Evolutionary conservation across 352 stramenopile species (phyloP), one percentile per base, ranked within the genome.

Genomic region (Aphanomyces invadans): DNA sequence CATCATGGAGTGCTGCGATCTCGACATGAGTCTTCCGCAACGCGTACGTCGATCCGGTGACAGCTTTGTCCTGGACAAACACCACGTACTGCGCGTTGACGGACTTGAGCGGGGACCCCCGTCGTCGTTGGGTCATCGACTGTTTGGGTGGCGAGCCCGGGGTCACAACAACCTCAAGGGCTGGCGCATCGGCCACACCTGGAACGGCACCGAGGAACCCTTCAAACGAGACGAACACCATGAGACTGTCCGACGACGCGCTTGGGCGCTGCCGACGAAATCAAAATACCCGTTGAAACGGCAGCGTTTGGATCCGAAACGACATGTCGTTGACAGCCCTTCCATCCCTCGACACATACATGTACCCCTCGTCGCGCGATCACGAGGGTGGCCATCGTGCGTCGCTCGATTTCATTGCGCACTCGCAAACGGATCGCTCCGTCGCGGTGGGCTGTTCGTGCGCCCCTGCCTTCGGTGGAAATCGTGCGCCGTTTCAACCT

Each of bases 181-280:
- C 71, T 7, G 73, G 29, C 59, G 74, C 26, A 26, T 57, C 25
- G 23, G 61, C 61, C 29, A 56, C 10, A 1, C 51, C 26, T 70
- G 31, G 52, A 51, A 45, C 61, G 36, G 59, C 45, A 3, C 61
- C 73, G 7, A 83, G 74, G 62, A 89, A 82, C 15, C 78, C 73
- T 75, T 89, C 77, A 10, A 90, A 73, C 62, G 81, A 92, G 49
- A 92, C 78, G 71, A 90, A 92, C 28, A 90, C 81, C 83, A 92
- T 90, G n/a, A 12, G 10, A n/a, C 11, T 54, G 46, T 42, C 36
- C n/a, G n/a, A n/a, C n/a, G n/a, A n/a, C n/a, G n/a, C n/a, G n/a
- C n/a, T n/a, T n/a, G n/a, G n/a, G n/a, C n/a, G n/a, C n/a, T n/a
- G n/a, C 39, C 39, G 39, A 48, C 39, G n/a, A 48, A 48, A n/a